Evolutionary conservation across 352 stramenopile genomes (phyloP), one percentile per base, ranked within the genome.

Genomic region (Aphanomyces cochlioides): DNA sequence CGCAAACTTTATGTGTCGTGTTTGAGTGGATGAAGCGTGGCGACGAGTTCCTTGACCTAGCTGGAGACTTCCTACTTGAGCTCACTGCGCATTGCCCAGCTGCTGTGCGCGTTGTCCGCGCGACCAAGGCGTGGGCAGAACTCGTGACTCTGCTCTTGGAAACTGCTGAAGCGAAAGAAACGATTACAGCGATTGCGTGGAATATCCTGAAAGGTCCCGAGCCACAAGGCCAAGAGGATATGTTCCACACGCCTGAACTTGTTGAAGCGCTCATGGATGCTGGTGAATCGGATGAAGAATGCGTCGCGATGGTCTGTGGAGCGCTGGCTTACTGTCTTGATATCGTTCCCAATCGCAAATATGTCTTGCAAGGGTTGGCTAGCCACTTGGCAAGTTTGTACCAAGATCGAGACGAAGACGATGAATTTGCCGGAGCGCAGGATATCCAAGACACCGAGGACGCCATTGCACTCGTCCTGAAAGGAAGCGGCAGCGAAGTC

Each of bases 191-290:
- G 2, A 56, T 47, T 66, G 39, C 39, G 39, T 66, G 57, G 57
- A 66, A 66, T 36, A 19, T 66, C 1, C 43, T 66, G n/a, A 66
- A 66, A 43, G 45, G 45, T n/a, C n/a, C 45, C 13, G 13, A 15
- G 1, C 50, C 50, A 36, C 15, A 19, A 58, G 13, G 7, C 17
- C 10, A 50, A n/a, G 43, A n/a, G 43, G 43, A 50, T n/a, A 58
- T 17, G 8, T 58, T 58, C 50, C 50, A 19, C 7, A 47, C 57
- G 15, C 15, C 13, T 10, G 43, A 56, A 10, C 8, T 66, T 15
- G 57, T 66, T n/a, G 39, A 56, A 66, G 57, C 57, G 8, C 34
- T 66, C 15, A 66, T 56, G 57, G 57, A n/a, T 41, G 43, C 57
- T 10, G 57, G 17, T 8, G 39, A 66, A 17, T 7, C 17, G 8